A percentile compares a stretch with the other conserved stretches of the same genome.
Conservation (phyloP, 305 asterid genomes). For the Fraxinus xanthoxyloides region DNA sequence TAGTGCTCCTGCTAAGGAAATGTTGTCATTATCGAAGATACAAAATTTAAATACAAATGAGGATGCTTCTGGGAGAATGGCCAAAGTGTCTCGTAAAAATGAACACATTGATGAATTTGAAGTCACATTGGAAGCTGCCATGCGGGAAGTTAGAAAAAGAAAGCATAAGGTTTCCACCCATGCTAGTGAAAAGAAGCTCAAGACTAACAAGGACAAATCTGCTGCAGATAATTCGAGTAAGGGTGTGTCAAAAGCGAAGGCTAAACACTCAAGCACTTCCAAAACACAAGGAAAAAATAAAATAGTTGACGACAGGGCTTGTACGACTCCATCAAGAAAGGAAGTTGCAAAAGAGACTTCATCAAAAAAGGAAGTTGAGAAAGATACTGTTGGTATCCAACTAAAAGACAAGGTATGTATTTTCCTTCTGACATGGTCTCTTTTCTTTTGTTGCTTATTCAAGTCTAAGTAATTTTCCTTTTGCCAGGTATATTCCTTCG, state of each 20-base stretch:
- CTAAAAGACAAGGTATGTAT: not conserved
- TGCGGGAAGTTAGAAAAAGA: not conserved
- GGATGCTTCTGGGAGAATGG: constrained; percentile 41
- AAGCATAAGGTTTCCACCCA: not conserved
- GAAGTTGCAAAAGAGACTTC: not conserved
- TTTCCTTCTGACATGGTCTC: not conserved
- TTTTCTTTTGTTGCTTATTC: not conserved
- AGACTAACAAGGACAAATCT: not conserved
- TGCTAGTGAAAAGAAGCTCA: not conserved
- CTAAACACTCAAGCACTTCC: not conserved
- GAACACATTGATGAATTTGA: constrained; percentile 38
- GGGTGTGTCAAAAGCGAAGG: not conserved
- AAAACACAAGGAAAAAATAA: not conserved
- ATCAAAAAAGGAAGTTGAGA: not conserved
- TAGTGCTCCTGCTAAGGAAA: constrained; percentile 41
- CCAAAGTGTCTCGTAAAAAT: constrained; percentile 31
- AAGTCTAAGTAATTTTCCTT: not conserved
- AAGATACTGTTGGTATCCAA: not conserved
- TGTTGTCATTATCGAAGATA: constrained; percentile 35
- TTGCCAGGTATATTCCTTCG: not conserved
- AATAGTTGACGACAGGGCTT: not conserved
- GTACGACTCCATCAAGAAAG: not conserved
- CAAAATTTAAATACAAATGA: constrained; percentile 32
- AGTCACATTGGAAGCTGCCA: constrained; percentile 12
- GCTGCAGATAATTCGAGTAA: not conserved